These are phyloP conservation scores for Phytophthora macrochlamydospora DNA, from an alignment of 352 stramenopile genomes.

Conservation along the genomic window DNA sequence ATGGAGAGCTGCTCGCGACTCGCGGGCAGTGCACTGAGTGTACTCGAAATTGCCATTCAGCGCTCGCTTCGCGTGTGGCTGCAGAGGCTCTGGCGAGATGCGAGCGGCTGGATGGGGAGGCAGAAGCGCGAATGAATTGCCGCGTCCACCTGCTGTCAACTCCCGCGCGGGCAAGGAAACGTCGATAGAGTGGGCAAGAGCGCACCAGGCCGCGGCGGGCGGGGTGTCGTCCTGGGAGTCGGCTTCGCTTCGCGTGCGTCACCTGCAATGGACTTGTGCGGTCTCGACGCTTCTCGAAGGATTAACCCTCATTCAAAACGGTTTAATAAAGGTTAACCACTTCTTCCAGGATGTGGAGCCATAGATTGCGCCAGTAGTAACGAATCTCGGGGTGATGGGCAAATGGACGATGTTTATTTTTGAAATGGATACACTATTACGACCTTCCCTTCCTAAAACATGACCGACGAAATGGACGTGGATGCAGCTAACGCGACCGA, in stretches of 20 bases:
- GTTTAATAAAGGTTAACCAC: no score
- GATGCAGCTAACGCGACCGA: no score
- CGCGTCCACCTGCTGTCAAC: slow-evolving; percentile 32
- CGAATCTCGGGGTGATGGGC: no score
- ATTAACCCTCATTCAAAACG: no score
- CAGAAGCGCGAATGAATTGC: slow-evolving; percentile 26
- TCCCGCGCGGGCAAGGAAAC: slow-evolving; percentile 17
- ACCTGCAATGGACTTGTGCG: background rate
- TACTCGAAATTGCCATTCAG: slow-evolving; percentile 35
- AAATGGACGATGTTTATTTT: no score
- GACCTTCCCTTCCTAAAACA: no score
- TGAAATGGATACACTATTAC: no score
- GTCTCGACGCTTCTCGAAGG: background rate
- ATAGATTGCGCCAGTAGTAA: no score
- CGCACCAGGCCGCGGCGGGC: background rate
- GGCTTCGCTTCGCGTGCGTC: background rate
- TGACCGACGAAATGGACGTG: no score
- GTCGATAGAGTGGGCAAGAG: background rate
- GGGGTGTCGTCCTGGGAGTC: background rate
- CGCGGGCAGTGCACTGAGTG: slow-evolving; percentile 12
- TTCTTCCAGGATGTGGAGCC: no score
- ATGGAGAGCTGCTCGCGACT: slow-evolving; percentile 30
- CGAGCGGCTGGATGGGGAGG: slow-evolving; percentile 27
- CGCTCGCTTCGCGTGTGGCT: slow-evolving; percentile 8
- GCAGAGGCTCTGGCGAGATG: slow-evolving; percentile 13